Base-by-base conservation (phyloP, 2,329 filamentous ascomycete genomes). In the Penicillium psychrosexuale region DNA sequence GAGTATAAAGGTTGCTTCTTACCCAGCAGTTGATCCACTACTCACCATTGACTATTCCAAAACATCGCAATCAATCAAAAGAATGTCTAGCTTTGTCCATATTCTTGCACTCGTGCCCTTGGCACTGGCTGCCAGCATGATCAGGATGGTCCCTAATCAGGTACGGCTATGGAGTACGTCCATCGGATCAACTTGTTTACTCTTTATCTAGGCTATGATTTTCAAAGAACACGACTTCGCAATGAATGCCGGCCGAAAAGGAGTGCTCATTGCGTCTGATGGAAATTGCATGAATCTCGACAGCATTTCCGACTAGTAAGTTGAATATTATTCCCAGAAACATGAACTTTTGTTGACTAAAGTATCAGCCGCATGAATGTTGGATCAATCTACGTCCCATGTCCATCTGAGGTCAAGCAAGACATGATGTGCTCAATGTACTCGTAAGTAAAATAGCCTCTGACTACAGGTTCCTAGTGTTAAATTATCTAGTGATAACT, bases 351-450 rank as follows among this genome's bases (percentile, higher is more conserved):
- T 12, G 5, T 19, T 51, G 19, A 51, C 27, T 11, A 30, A 36
- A n/a, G n/a, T 31, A 22, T 13, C 13, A 46, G 49, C 17, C 49
- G 40, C 24, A 51, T 17, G n/a, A 51, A 51, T 19, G 9, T 51
- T 19, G 49, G 49, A 30, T 51, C 49, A 22, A 31, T 51, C 17
- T 51, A 51, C 38, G 40, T 51, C 40, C 49, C 49, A 9, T 51
- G 49, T 8, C n/a, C 49, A 8, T 37, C 40, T 3, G 49, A 51
- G 11, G n/a, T 19, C 12, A 37, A n/a, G 15, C 38, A 45, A 4
- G 49, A 51, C 12, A 37, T 51, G 17, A 51, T 51, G 24, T 51
- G 49, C 40, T 46, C 49, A n/a, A 17, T 51, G n/a, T 51, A 51
- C 40, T 13, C 17, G 24, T 51, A 38, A 46, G 49, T 24, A n/a